Evolutionary conservation across 2,329 filamentous ascomycete species (phyloP), one percentile per base, ranked within the genome.

Genomic region (Tolypocladium paradoxum): DNA sequence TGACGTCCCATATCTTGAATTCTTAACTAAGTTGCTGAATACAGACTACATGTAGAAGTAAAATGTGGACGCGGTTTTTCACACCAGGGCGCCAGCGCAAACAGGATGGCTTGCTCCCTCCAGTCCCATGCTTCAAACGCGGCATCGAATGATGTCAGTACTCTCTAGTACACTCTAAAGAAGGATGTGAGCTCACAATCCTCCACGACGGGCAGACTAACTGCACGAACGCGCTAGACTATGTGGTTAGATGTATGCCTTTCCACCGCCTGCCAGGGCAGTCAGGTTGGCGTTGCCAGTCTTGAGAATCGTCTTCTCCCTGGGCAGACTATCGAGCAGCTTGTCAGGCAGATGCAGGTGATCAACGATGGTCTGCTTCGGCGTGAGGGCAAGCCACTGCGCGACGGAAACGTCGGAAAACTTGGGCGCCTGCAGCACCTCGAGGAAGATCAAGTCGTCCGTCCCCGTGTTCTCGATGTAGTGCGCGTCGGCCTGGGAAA

Each of bases 381-480:
- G 78, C 2, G 78, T 82, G 29, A 82, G 63, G 0, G 77, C 79
- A 6, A 83, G 65, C 79, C 80, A 82, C 64, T 83, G 79, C 1
- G 76, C 74, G 5, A 81, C 74, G 52, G 73, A 76, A 53, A 82
- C 74, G 56, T 82, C 79, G 16, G 72, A 71, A 55, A 79, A 80
- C 50, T 69, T 68, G 27, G 65, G 62, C 4, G 78, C 75, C 64
- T 79, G 76, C 50, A 83, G 65, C 2, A 84, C 76, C 60, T 84
- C 80, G n/a, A 84, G 67, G 61, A 82, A 81, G 6, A 82, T 67
- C 9, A 83, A 65, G 54, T 81, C 76, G 54, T 78, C 76, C 11
- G 70, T 74, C 20, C 79, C 80, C 0, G 75, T 81, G 60, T 83
- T 84, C 66, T 84, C 79, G 20, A 84, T 68, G 57, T 83, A 84